phyloP scores from a whole-genome alignment of 768 basidiomycete species.

The Paxillus ammoniavirescens region DNA sequence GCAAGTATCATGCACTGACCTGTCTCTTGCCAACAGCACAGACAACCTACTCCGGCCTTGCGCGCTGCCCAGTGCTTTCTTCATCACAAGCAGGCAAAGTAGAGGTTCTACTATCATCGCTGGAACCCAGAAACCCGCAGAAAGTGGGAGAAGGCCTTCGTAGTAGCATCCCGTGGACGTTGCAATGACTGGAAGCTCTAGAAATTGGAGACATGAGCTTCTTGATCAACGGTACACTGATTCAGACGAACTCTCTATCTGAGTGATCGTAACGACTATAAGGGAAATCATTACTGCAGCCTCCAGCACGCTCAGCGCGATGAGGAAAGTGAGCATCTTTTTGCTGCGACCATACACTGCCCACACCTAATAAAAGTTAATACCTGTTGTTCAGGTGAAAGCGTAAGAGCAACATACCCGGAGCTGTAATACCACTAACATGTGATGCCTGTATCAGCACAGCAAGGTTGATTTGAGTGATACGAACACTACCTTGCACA shows the following conservation, averaged over 20 bases:
- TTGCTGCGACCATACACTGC: conserved; percentile 7
- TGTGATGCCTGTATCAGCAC: background rate
- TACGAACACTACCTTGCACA: conserved; percentile 5
- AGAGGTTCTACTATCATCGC: conserved; percentile 24
- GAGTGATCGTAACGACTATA: conserved; percentile 4
- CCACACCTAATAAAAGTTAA: conserved; percentile 9
- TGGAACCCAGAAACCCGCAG: conserved; percentile 25
- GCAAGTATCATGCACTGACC: conserved; percentile 1
- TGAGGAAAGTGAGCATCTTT: background rate
- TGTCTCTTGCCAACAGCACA: conserved; percentile 7
- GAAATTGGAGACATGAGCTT: background rate
- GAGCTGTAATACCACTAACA: conserved; percentile 5
- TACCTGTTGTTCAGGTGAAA: background rate
- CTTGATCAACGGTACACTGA: background rate
- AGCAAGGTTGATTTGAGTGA: background rate
- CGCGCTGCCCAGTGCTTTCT: conserved; percentile 11
- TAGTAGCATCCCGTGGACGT: conserved; percentile 22
- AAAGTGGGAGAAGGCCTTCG: conserved; percentile 13
- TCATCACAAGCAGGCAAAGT: conserved; percentile 20
- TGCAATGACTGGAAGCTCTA: conserved; percentile 20
- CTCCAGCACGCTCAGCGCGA: conserved; percentile 1
- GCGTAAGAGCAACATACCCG: background rate
- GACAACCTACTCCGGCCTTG: conserved; percentile 1
- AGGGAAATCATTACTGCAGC: conserved; percentile 4
- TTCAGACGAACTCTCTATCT: conserved; percentile 4